A percentile compares a stretch with the other conserved stretches of the same genome.
These are phyloP conservation scores for Carex parvula DNA, from an alignment of 176 grass and related monocot species.

Conservation along the genomic window DNA sequence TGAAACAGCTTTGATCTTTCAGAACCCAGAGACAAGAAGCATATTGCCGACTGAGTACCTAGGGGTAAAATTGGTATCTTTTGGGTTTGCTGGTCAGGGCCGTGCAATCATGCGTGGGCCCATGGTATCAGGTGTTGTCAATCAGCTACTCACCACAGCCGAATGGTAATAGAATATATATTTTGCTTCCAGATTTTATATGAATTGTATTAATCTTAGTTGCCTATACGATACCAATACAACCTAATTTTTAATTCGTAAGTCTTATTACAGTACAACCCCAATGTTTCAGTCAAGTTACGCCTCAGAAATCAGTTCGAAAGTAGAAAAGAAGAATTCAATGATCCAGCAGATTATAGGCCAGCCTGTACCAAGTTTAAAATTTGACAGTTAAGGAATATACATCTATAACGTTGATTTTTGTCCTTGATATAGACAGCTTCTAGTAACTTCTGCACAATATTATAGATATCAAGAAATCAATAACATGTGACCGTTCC, in stretches of 20 bases:
- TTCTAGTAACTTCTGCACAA: not conserved
- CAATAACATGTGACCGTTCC: conserved; percentile 5
- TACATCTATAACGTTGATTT: not conserved
- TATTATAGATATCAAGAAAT: conserved; percentile 13
- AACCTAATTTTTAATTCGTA: not conserved
- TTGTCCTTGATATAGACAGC: conserved; percentile 5
- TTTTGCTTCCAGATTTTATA: not conserved
- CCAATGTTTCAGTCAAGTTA: not conserved
- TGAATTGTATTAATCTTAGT: not conserved
- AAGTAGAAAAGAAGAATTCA: not conserved
- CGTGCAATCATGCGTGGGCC: conserved; percentile 94
- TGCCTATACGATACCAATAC: not conserved
- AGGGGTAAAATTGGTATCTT: conserved; percentile 95
- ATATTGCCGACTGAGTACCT: conserved; percentile 81
- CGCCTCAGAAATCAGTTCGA: not conserved
- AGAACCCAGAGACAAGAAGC: conserved; percentile 81
- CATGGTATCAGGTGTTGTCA: conserved; percentile 97
- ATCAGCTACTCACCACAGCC: conserved; percentile 83
- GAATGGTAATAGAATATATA: conserved; percentile 59
- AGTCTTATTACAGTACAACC: not conserved
- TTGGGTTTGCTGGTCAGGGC: conserved; percentile 97
- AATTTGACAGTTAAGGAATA: not conserved
- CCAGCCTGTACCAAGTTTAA: not conserved
- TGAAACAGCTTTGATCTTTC: conserved; percentile 83
- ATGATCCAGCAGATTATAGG: not conserved